These are phyloP conservation scores for Boletus eberwhitei DNA, from an alignment of 768 basidiomycete species.

Conservation along the genomic window DNA sequence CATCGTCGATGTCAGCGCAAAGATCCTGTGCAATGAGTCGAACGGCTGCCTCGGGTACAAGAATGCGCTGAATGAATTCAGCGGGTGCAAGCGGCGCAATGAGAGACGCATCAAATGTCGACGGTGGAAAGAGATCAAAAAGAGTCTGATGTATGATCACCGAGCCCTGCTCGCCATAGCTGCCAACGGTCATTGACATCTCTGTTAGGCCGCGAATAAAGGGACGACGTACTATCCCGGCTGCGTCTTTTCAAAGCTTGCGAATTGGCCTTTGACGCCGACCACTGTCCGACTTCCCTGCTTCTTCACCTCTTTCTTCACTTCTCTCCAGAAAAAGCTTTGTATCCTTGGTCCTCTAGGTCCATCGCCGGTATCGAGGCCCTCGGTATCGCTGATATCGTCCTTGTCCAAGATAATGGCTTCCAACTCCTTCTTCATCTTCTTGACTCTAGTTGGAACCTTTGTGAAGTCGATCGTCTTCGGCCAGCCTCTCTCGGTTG, in stretches of 20 bases:
- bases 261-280: slow-evolving; percentile 72
- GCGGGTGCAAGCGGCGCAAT: slow-evolving; percentile 65
- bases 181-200: slow-evolving; percentile 27
- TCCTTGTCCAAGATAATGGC: slow-evolving; percentile 49
- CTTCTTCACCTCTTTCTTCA: slow-evolving; percentile 56
- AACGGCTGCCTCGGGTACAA: slow-evolving; percentile 87
- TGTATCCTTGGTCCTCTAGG: slow-evolving; percentile 32
- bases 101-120: slow-evolving; percentile 48
- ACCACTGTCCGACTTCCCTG: slow-evolving; percentile 64
- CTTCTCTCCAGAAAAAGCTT: slow-evolving; percentile 67
- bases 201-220: not conserved
- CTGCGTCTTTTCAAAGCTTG: slow-evolving; percentile 76
- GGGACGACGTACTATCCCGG: slow-evolving; percentile 78
- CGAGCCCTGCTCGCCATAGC: slow-evolving; percentile 85
- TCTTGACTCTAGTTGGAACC: slow-evolving; percentile 51
- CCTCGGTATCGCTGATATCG: slow-evolving; percentile 22
- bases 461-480: slow-evolving; percentile 61
- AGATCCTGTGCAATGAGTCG: slow-evolving; percentile 81
- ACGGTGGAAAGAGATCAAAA: slow-evolving; percentile 68
- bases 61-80: slow-evolving; percentile 77
- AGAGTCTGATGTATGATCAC: slow-evolving; percentile 77
- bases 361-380: slow-evolving; percentile 4
- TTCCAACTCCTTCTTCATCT: slow-evolving; percentile 45
- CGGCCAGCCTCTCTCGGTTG: slow-evolving; percentile 73
- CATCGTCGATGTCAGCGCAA: slow-evolving; percentile 42